These are phyloP conservation scores for Cytospora piceae DNA, from an alignment of 2,329 filamentous ascomycete species.

Conservation along the genomic window DNA sequence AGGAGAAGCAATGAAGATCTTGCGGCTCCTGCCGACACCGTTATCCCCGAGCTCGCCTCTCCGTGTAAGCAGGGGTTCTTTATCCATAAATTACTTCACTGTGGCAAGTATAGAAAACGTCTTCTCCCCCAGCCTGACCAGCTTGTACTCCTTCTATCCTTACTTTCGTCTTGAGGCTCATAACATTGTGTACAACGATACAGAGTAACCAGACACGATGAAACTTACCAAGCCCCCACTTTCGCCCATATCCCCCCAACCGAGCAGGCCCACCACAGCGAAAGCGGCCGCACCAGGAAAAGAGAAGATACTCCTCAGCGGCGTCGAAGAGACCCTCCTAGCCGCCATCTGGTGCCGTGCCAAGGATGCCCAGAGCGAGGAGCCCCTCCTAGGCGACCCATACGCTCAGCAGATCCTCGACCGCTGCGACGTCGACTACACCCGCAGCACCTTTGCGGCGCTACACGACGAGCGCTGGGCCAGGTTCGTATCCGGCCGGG, in stretches of 20 bases:
- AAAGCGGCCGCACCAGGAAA: not conserved
- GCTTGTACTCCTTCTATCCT: not conserved
- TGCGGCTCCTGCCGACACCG: not conserved
- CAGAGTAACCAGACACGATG: not conserved
- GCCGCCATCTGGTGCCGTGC: not conserved
- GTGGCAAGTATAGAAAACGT: not conserved
- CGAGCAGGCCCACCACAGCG: not conserved
- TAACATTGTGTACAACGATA: not conserved
- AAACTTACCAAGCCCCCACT: not conserved
- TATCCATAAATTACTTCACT: conserved; percentile 1
- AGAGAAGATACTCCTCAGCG: not conserved
- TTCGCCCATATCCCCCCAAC: not conserved
- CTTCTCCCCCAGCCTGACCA: not conserved
- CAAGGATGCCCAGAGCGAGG: conserved; percentile 5
- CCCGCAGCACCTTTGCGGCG: not conserved
- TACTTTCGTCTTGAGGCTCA: not conserved
- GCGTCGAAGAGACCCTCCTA: not conserved
- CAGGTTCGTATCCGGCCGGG: conserved; percentile 12
- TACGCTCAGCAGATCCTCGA: conserved; percentile 11
- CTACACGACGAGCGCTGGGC: conserved; percentile 14
- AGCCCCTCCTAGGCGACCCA: conserved; percentile 14
- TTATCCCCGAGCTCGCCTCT: not conserved
- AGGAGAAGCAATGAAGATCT: not conserved
- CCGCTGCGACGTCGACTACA: conserved; percentile 6
- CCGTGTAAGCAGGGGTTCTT: not conserved